These are phyloP conservation scores for Calonectria pseudoreteaudii DNA, from an alignment of 2,329 filamentous ascomycete species.

Conservation along the genomic window DNA sequence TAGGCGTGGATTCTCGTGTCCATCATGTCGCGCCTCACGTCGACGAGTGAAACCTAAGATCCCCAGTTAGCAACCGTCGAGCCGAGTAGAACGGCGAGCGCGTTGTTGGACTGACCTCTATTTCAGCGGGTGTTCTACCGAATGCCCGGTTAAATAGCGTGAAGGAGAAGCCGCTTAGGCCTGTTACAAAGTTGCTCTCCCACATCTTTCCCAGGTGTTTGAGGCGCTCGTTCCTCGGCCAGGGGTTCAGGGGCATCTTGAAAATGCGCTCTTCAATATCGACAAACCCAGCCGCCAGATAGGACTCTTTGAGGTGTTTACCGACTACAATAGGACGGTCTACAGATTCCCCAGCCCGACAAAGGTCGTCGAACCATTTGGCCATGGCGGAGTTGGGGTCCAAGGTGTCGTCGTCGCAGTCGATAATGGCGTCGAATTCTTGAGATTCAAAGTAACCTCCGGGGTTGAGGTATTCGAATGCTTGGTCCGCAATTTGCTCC, in stretches of 20 bases:
- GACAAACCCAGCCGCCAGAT: conserved; percentile 64
- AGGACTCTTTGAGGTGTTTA: conserved; percentile 50
- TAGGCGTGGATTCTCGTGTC: conserved; percentile 62
- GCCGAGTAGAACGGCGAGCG: neutral
- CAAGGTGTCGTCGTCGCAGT: conserved; percentile 61
- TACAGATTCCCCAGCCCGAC: conserved; percentile 51
- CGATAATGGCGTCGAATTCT: conserved; percentile 54
- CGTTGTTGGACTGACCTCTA: conserved; percentile 55
- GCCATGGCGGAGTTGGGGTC: conserved; percentile 50
- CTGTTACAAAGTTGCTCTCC: conserved; percentile 57
- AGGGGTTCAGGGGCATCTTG: conserved; percentile 66
- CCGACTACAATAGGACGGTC: conserved; percentile 53
- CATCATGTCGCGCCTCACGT: conserved; percentile 60
- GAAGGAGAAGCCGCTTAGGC: conserved; percentile 59
- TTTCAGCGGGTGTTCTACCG: conserved; percentile 57
- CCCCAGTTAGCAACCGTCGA: conserved; percentile 23
- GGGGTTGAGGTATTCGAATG: conserved; percentile 61
- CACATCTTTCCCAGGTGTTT: conserved; percentile 59
- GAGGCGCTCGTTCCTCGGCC: conserved; percentile 60
- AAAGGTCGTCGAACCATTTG: conserved; percentile 55
- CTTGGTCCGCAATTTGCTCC: conserved; percentile 62
- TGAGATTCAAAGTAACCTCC: conserved; percentile 69
- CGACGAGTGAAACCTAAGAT: conserved; percentile 59
- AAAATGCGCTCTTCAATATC: conserved; percentile 65
- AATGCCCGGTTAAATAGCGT: conserved; percentile 55